Evolutionary conservation across 2,329 filamentous ascomycete genomes (phyloP).

Genomic region (Aspergillus persii): DNA sequence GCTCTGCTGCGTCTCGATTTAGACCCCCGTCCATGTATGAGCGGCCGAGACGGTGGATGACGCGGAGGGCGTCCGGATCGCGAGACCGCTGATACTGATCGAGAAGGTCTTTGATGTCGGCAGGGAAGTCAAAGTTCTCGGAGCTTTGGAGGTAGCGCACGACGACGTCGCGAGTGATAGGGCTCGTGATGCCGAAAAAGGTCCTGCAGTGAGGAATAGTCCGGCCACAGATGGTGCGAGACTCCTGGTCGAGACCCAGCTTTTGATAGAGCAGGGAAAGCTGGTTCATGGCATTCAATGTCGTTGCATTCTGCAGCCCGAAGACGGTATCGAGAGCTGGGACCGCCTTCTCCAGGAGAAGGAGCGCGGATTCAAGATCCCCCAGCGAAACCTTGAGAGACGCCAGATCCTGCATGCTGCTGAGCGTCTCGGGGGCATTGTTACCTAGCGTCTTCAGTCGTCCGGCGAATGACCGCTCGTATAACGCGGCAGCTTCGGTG

Average conservation of each 20-base stretch:
- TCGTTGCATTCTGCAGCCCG: conserved; percentile 28
- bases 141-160: conserved; percentile 27
- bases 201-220: conserved; percentile 28
- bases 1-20: conserved; percentile 26
- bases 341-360: conserved; percentile 29
- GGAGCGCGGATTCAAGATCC: conserved; percentile 27
- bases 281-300: conserved; percentile 30
- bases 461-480: conserved; percentile 31
- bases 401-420: conserved; percentile 31
- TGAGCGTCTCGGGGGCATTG: conserved; percentile 31
- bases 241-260: conserved; percentile 27
- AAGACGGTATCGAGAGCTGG: conserved; percentile 30
- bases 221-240: conserved; percentile 21
- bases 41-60: conserved; percentile 27
- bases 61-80: conserved; percentile 23
- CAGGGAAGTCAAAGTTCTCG: conserved; percentile 29
- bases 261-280: conserved; percentile 30
- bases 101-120: conserved; percentile 25
- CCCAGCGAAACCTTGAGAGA: conserved; percentile 26
- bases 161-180: conserved; percentile 25
- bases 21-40: conserved; percentile 30
- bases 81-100: conserved; percentile 27
- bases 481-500: conserved; percentile 30
- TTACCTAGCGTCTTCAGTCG: conserved; percentile 28
- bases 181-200: conserved; percentile 23